phyloP scores from a whole-genome alignment of 768 basidiomycete species.

The Rhodotorula graminis region DNA sequence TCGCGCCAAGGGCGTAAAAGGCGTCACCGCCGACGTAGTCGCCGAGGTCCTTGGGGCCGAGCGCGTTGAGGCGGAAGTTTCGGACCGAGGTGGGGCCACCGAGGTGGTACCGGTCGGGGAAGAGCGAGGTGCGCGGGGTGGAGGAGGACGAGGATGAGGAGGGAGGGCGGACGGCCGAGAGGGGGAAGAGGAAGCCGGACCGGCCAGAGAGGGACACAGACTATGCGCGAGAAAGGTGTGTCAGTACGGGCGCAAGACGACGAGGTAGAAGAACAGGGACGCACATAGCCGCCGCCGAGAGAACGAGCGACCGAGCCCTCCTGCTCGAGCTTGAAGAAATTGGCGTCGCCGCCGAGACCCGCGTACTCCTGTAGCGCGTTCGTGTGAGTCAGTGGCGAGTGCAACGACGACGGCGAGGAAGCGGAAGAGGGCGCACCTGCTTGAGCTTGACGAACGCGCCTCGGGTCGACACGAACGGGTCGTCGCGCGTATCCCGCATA shows the following conservation, averaged over 20 bases:
- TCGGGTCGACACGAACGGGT: conserved; percentile 58
- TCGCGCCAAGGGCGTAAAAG: conserved; percentile 71
- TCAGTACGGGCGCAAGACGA: background rate
- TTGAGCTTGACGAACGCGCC: conserved; percentile 63
- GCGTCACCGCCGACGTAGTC: conserved; percentile 80
- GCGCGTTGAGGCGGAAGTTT: conserved; percentile 65
- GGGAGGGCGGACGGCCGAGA: conserved; percentile 40
- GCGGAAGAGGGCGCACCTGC: conserved; percentile 42
- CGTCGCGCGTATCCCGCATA: conserved; percentile 69
- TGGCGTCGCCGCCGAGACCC: conserved; percentile 73
- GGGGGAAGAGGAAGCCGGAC: conserved; percentile 64
- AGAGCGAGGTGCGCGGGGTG: conserved; percentile 48
- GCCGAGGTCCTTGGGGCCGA: conserved; percentile 67
- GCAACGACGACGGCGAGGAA: background rate
- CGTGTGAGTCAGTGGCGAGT: no score
- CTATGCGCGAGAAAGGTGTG: background rate
- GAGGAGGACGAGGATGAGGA: conserved; percentile 53
- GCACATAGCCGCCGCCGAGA: conserved; percentile 43
- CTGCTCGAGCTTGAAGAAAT: conserved; percentile 67
- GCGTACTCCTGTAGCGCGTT: conserved; percentile 54
- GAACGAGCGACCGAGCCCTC: conserved; percentile 62
- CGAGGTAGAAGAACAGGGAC: conserved; percentile 35
- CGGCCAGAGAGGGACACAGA: conserved; percentile 62
- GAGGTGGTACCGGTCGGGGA: conserved; percentile 83
- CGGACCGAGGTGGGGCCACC: conserved; percentile 85